Evolutionary conservation across 2,329 filamentous ascomycete species (phyloP).

Genomic region (Diaporthe australafricana): DNA sequence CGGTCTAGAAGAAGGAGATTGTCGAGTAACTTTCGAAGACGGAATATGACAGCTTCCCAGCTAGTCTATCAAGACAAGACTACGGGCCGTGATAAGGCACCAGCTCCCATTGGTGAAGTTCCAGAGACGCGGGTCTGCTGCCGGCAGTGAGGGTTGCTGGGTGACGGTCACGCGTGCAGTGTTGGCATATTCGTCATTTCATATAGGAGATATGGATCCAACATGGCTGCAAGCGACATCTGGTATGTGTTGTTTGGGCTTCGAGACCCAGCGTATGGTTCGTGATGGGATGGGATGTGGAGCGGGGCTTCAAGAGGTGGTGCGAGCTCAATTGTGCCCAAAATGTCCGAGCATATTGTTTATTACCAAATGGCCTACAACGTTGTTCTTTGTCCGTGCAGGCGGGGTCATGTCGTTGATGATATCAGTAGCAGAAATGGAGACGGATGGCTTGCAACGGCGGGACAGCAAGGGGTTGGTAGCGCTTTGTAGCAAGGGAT

Average conservation of each 20-base stretch:
- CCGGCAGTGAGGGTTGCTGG: slow-evolving; percentile 2
- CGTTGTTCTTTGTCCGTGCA: slow-evolving; percentile 16
- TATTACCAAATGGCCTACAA: background rate
- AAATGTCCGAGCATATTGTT: background rate
- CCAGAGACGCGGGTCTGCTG: slow-evolving; percentile 7
- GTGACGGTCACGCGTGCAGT: slow-evolving; percentile 12
- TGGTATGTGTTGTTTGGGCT: background rate
- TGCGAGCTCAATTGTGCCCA: too few relatives aligned
- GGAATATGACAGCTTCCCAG: too few relatives aligned
- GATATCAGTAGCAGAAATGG: slow-evolving; percentile 5
- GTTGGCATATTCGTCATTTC: background rate
- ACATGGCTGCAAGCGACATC: background rate
- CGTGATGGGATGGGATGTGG: background rate
- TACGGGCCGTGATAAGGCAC: background rate
- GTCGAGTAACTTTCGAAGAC: background rate
- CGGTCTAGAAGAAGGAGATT: background rate
- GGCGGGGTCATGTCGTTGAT: slow-evolving; percentile 4
- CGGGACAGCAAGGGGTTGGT: background rate
- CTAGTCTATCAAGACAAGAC: background rate
- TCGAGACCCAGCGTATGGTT: background rate
- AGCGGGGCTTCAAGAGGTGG: background rate
- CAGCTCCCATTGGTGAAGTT: slow-evolving; percentile 21
- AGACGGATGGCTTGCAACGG: background rate
- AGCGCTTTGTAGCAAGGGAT: background rate
- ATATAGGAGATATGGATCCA: background rate